Percentiles rank a stretch among this genome's conserved stretches.
Conservation (phyloP, 2,329 filamentous ascomycete species). For the Phoma sp. region DNA sequence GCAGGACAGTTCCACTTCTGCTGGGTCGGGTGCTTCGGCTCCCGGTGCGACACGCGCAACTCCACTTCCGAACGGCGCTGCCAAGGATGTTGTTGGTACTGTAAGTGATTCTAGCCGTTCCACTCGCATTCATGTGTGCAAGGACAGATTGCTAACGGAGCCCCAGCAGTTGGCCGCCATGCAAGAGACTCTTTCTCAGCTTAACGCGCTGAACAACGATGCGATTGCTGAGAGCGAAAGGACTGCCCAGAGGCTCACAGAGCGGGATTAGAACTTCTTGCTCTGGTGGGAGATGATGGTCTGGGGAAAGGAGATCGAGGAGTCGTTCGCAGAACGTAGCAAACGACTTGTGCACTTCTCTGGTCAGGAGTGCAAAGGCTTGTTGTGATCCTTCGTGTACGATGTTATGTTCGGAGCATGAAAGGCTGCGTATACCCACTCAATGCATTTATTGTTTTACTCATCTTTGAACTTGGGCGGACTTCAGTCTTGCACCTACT, state of each 20-base stretch:
- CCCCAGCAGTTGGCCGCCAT: slow-evolving; percentile 50
- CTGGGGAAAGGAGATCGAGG: slow-evolving; percentile 1
- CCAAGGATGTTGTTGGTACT: slow-evolving; percentile 43
- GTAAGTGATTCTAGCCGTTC: slow-evolving; percentile 33
- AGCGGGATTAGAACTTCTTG: slow-evolving; percentile 35
- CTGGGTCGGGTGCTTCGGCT: not conserved
- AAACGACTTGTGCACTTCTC: not conserved
- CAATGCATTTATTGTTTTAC: slow-evolving; percentile 10
- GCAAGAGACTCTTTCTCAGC: slow-evolving; percentile 46
- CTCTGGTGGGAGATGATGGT: slow-evolving; percentile 21
- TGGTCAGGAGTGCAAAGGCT: not conserved
- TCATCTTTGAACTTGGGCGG: not conserved
- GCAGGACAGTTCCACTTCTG: not conserved
- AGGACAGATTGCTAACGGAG: slow-evolving; percentile 33
- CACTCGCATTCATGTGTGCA: not conserved
- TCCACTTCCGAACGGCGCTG: slow-evolving; percentile 15
- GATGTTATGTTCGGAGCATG: slow-evolving; percentile 5
- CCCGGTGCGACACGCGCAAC: slow-evolving; percentile 6
- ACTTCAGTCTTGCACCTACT: no score
- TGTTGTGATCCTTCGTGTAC: slow-evolving; percentile 2
- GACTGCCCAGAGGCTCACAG: slow-evolving; percentile 40
- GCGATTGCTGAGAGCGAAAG: slow-evolving; percentile 44
- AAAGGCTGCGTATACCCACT: slow-evolving; percentile 18
- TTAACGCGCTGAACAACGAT: slow-evolving; percentile 46
- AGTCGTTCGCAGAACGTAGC: not conserved